These are phyloP conservation scores for Sambucus nigra DNA, from an alignment of 129 eudicot species.

Conservation along the genomic window DNA sequence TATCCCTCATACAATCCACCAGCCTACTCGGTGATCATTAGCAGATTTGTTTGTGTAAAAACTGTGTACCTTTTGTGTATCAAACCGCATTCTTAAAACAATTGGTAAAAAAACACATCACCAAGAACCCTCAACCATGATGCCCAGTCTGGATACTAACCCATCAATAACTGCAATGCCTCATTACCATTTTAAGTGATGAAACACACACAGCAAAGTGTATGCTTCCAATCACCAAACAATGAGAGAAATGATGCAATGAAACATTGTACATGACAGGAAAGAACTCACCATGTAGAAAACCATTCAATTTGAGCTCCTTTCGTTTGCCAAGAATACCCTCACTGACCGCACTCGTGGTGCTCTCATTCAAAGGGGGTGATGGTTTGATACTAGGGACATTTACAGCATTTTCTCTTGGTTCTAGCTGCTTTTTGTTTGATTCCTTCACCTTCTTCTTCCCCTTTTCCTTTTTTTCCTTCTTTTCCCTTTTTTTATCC, in stretches of 20 bases:
- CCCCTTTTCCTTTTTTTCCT: slow-evolving; percentile 11
- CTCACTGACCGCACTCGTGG: not conserved
- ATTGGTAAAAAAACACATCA: no score
- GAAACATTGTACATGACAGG: not conserved
- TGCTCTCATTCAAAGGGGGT: slow-evolving; percentile 12
- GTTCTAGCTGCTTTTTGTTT: slow-evolving; percentile 9
- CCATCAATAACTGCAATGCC: no score
- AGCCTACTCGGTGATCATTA: no score
- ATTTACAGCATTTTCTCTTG: slow-evolving; percentile 15
- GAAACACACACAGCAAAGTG: not conserved
- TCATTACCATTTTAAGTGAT: no score
- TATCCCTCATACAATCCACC: no score
- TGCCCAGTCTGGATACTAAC: not conserved
- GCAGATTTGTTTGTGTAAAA: no score
- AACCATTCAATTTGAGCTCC: slow-evolving; percentile 24
- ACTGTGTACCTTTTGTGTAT: no score
- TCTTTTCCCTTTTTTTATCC: slow-evolving; percentile 19
- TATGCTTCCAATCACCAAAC: not conserved
- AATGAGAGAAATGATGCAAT: not conserved
- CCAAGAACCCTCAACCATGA: not conserved
- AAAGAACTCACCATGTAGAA: slow-evolving; percentile 29
- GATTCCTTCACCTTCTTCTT: slow-evolving; percentile 12
- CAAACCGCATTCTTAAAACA: no score
- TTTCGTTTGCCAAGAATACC: slow-evolving; percentile 25
- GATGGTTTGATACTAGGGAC: slow-evolving; percentile 2